Conservation (phyloP, 2,329 filamentous ascomycete genomes). For the Arthrobotrys entomopaga region DNA sequence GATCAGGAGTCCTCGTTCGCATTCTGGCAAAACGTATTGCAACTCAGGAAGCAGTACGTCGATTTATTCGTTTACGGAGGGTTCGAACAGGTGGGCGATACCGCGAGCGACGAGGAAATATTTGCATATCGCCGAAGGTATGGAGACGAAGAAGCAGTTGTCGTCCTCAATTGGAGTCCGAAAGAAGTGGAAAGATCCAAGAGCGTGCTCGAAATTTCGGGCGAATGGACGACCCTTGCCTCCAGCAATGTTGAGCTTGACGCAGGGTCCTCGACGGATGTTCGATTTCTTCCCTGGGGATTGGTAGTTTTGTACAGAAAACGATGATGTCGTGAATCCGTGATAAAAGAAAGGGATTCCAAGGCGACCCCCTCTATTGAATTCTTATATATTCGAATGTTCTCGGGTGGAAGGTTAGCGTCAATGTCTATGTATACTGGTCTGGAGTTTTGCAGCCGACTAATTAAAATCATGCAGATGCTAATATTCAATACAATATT, state of each 20-base stretch:
- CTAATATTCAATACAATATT: too few relatives aligned
- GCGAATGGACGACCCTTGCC: conserved; percentile 5
- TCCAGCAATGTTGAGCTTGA: conserved; percentile 11
- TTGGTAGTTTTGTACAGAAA: conserved; percentile 16
- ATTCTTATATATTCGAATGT: too few relatives aligned
- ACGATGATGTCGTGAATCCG: too few relatives aligned
- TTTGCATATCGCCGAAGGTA: conserved; percentile 68
- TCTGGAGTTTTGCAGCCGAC: too few relatives aligned
- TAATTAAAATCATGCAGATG: too few relatives aligned
- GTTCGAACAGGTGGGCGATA: conserved; percentile 67
- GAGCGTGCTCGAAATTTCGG: conserved; percentile 2
- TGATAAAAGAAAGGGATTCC: too few relatives aligned
- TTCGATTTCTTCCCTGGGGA: conserved; percentile 22
- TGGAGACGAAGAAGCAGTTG: conserved; percentile 58
- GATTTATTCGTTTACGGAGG: conserved; percentile 75
- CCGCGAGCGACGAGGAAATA: conserved; percentile 66
- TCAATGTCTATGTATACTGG: too few relatives aligned
- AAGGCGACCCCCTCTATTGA: too few relatives aligned
- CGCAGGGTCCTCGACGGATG: background rate
- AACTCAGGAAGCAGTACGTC: conserved; percentile 69
- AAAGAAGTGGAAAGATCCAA: conserved; percentile 10
- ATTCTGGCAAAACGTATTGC: conserved; percentile 72
- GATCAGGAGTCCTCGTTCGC: conserved; percentile 68
- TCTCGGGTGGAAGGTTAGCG: too few relatives aligned
- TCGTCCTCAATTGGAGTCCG: conserved; percentile 59